Evolutionary conservation across 306 rosid genomes (phyloP).

Genomic region (Cucumis melo): DNA sequence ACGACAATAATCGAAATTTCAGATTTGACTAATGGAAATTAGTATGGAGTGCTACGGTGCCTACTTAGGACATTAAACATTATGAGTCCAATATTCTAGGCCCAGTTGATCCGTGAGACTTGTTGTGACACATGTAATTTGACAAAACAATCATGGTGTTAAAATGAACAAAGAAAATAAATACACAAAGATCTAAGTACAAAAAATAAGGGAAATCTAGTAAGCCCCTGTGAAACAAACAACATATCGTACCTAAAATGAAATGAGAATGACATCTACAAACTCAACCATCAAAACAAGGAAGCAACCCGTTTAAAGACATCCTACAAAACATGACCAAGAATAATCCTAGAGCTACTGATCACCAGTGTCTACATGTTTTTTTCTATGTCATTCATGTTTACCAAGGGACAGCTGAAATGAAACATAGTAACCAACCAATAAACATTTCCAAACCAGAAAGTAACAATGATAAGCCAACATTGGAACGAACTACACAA

Average conservation of each 20-base stretch:
- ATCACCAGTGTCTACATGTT: not conserved
- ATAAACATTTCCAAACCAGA: not conserved
- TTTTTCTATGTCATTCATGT: not conserved
- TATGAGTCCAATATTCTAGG: not conserved
- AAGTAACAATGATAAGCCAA: not conserved
- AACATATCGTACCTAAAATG: not conserved
- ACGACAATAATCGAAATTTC: not conserved
- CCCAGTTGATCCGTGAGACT: not conserved
- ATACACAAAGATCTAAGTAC: not conserved
- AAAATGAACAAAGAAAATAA: not conserved
- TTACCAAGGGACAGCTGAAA: not conserved
- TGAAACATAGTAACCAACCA: not conserved
- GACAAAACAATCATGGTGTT: not conserved
- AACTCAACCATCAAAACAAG: not conserved
- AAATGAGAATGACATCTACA: not conserved
- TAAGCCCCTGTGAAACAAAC: not conserved
- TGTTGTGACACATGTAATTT: not conserved
- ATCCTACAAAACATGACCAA: not conserved
- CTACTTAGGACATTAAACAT: not conserved
- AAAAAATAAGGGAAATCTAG: not conserved
- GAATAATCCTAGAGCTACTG: not conserved
- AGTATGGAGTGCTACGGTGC: not conserved
- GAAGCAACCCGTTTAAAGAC: not conserved
- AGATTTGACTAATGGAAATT: not conserved
- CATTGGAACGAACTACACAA: not conserved